These are phyloP conservation scores for Paecilomyces niveus DNA, from an alignment of 2,329 filamentous ascomycete species.

Conservation along the genomic window DNA sequence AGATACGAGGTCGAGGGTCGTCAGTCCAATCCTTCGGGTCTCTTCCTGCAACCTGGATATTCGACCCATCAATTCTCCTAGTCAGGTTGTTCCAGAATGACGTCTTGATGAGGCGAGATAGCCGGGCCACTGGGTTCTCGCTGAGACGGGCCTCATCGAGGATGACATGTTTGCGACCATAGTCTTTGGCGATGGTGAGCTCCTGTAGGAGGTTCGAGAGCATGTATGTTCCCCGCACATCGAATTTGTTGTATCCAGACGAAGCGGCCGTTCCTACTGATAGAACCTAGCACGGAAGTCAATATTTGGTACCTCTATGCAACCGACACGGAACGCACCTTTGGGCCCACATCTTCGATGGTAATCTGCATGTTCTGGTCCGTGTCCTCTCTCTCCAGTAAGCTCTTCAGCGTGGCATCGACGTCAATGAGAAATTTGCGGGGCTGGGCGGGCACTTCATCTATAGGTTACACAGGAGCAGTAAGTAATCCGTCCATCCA, in stretches of 20 bases:
- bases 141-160: slow-evolving; percentile 86
- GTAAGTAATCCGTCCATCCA: neutral
- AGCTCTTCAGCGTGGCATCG: slow-evolving; percentile 68
- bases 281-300: slow-evolving; percentile 54
- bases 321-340: slow-evolving; percentile 45
- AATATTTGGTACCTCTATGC: slow-evolving; percentile 9
- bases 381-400: slow-evolving; percentile 82
- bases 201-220: slow-evolving; percentile 94
- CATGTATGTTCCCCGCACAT: slow-evolving; percentile 94
- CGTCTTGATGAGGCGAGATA: slow-evolving; percentile 78
- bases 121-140: slow-evolving; percentile 86
- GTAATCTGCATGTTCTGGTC: slow-evolving; percentile 96
- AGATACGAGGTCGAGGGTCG: slow-evolving; percentile 84
- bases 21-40: slow-evolving; percentile 96
- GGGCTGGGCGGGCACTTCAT: slow-evolving; percentile 62
- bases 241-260: slow-evolving; percentile 77
- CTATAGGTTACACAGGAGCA: slow-evolving; percentile 39
- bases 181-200: slow-evolving; percentile 83
- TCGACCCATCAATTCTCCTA: slow-evolving; percentile 76
- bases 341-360: slow-evolving; percentile 89
- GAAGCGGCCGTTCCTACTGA: slow-evolving; percentile 79
- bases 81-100: slow-evolving; percentile 93
- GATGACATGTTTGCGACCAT: slow-evolving; percentile 80
- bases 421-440: slow-evolving; percentile 84
- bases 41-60: slow-evolving; percentile 70